Percentiles rank a stretch among this genome's conserved stretches.
Conservation (phyloP, 108 stramenopile genomes). For the Skeletonema menzelii region DNA sequence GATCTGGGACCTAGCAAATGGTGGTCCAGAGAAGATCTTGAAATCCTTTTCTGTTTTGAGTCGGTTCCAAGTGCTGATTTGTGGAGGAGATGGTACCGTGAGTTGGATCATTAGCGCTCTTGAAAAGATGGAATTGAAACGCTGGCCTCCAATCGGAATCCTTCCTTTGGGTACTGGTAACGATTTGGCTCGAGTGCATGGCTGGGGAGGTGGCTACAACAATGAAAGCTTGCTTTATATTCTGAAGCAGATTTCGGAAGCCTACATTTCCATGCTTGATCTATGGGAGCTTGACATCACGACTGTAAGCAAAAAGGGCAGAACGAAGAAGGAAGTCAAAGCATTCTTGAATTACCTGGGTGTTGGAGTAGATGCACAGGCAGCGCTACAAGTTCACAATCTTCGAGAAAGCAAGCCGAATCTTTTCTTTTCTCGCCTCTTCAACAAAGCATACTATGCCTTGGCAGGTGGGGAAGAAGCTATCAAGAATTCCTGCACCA, state of each 20-base stretch:
- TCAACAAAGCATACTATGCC: conserved; percentile 92
- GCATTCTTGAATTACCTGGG: conserved; percentile 89
- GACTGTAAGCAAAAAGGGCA: conserved; percentile 54
- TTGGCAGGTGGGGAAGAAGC: conserved; percentile 88
- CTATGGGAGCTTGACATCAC: conserved; percentile 77
- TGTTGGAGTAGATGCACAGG: conserved; percentile 90
- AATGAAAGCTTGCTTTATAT: conserved; percentile 78
- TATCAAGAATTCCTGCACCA: conserved; percentile 68
- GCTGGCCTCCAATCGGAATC: conserved; percentile 90
- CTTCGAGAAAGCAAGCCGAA: conserved; percentile 76
- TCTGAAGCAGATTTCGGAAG: conserved; percentile 75
- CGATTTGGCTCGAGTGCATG: conserved; percentile 66
- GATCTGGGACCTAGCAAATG: conserved; percentile 87
- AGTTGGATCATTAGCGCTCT: conserved; percentile 89
- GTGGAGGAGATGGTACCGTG: conserved; percentile 94
- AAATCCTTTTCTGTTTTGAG: conserved; percentile 71
- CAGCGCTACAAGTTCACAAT: conserved; percentile 84
- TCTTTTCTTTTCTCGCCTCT: conserved; percentile 83
- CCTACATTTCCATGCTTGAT: conserved; percentile 79
- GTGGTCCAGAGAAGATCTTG: conserved; percentile 79
- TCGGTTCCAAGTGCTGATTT: conserved; percentile 76
- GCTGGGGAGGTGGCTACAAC: conserved; percentile 90
- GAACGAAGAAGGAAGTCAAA: conserved; percentile 54
- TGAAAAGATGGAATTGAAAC: conserved; percentile 73
- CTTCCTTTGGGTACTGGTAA: conserved; percentile 92